Evolutionary conservation across 768 basidiomycete genomes (phyloP), one percentile per base, ranked within the genome.

Genomic region (Lepiota brunneoincarnata): DNA sequence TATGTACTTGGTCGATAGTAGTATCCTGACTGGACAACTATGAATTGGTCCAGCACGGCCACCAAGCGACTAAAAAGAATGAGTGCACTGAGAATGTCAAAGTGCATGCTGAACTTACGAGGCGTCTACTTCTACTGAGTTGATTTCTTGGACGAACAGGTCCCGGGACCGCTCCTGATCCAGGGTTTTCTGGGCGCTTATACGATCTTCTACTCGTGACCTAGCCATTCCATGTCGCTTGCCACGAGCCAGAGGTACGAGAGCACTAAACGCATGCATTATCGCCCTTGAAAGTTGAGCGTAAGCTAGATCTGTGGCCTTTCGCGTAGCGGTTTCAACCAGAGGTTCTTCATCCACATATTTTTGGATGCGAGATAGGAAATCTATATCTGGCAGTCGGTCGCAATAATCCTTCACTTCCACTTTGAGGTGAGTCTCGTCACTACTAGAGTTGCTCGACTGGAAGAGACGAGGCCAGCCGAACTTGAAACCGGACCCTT

Each of bases 341-440:
- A 51, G 48, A 20, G 48, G 55, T 26, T 56, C 55, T 2, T 28
- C 31, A 7, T 36, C 17, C 15, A 56, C 9, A 35, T 43, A 46
- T 20, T 2, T 15, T 15, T 44, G 45, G 4, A 54, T n/a, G 18
- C 18, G 17, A 21, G 14, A 18, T 20, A 51, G 15, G 36, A 49
- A 44, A 0, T 39, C 41, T 17, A n/a, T 26, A 20, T 51, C 55
- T 4, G 48, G 20, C 4, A 56, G n/a, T 17, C 12, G 6, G 9
- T 43, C 23, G 14, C 40, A 44, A 23, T 38, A 37, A 18, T 42
- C 14, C 21, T 10, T 23, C 6, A 48, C 28, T 12, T 40, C 53
- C 3, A 15, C 26, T 20, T 54, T 54, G 45, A 54, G 4, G 20
- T 47, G 15, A 11, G 23, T 40, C 7, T 48, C 46, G 15, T n/a